phyloP scores from a whole-genome alignment of 768 basidiomycete species.

The Royoungia palumana region DNA sequence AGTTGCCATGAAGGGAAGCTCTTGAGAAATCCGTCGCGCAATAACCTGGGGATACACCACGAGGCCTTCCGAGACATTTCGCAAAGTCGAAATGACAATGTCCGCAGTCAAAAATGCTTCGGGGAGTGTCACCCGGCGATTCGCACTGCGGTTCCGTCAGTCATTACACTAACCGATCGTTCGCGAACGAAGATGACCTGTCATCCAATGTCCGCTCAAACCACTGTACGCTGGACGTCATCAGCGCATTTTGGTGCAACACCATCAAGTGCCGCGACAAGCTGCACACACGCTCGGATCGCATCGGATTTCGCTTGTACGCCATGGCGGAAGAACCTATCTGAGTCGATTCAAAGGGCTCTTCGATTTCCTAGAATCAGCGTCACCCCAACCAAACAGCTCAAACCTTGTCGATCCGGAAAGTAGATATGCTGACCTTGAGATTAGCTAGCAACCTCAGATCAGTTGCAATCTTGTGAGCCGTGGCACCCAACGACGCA shows the following conservation, averaged over 20 bases:
- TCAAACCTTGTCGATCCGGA: background rate
- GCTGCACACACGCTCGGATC: constrained; percentile 95
- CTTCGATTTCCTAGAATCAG: constrained; percentile 79
- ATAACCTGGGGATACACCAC: constrained; percentile 99
- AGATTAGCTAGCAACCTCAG: constrained; percentile 91
- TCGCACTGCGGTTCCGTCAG: constrained; percentile 58
- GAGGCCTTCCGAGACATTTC: constrained; percentile 96
- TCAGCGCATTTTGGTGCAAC: constrained; percentile 92
- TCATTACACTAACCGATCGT: background rate
- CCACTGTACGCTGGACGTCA: constrained; percentile 96
- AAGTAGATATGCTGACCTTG: constrained; percentile 49
- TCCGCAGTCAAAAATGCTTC: constrained; percentile 97
- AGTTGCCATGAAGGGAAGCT: constrained; percentile 99
- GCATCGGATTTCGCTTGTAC: constrained; percentile 99
- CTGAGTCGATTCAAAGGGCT: constrained; percentile 98
- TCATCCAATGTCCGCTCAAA: constrained; percentile 98
- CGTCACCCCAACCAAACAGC: constrained; percentile 1
- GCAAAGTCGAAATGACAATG: constrained; percentile 91
- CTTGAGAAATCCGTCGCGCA: constrained; percentile 84
- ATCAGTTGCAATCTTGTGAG: constrained; percentile 97
- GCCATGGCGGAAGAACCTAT: constrained; percentile 98
- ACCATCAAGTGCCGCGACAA: constrained; percentile 95
- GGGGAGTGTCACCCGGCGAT: constrained; percentile 92
- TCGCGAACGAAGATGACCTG: constrained; percentile 46
- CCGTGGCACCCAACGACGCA: constrained; percentile 88